Conservation (phyloP, 23 red algal genomes). For the Gracilariopsis chorda region DNA sequence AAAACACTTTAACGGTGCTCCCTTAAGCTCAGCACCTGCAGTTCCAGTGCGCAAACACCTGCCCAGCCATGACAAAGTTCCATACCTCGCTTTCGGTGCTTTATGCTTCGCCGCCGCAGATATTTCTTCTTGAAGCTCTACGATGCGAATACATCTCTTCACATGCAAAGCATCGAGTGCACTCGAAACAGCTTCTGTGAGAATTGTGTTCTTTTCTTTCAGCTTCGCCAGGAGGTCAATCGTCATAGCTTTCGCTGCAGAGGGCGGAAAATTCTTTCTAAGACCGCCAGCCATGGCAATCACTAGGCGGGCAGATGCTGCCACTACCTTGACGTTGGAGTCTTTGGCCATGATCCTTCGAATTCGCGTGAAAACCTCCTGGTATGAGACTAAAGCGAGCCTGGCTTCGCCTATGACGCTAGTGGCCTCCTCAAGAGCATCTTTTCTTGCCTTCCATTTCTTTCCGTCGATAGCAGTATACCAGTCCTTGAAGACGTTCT, state of each 20-base stretch:
- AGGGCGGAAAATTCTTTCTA: conserved; percentile 27
- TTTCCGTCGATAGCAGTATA: conserved; percentile 74
- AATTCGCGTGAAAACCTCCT: conserved; percentile 63
- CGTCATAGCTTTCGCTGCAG: conserved; percentile 41
- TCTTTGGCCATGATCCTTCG: conserved; percentile 82
- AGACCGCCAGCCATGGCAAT: conserved; percentile 55
- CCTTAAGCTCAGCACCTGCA: conserved; percentile 50
- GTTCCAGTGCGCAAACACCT: conserved; percentile 53
- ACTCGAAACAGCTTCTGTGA: conserved; percentile 53
- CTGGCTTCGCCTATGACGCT: conserved; percentile 50
- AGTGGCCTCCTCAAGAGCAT: conserved; percentile 62
- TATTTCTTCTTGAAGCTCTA: conserved; percentile 73
- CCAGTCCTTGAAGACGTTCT: conserved; percentile 66
- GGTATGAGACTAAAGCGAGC: conserved; percentile 43
- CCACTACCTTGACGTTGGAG: conserved; percentile 90
- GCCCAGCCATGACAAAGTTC: conserved; percentile 65
- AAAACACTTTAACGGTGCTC: conserved; percentile 54
- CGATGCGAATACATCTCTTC: conserved; percentile 69
- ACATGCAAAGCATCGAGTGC: conserved; percentile 70
- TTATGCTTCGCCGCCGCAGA: conserved; percentile 56
- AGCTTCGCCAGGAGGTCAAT: conserved; percentile 64
- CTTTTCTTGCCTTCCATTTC: conserved; percentile 86
- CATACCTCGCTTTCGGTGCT: conserved; percentile 63
- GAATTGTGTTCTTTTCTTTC: conserved; percentile 81
- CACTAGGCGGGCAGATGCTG: conserved; percentile 50